Evolutionary conservation across 2,329 filamentous ascomycete species (phyloP), one percentile per base, ranked within the genome.

Genomic region (Tolypocladium inflatum): DNA sequence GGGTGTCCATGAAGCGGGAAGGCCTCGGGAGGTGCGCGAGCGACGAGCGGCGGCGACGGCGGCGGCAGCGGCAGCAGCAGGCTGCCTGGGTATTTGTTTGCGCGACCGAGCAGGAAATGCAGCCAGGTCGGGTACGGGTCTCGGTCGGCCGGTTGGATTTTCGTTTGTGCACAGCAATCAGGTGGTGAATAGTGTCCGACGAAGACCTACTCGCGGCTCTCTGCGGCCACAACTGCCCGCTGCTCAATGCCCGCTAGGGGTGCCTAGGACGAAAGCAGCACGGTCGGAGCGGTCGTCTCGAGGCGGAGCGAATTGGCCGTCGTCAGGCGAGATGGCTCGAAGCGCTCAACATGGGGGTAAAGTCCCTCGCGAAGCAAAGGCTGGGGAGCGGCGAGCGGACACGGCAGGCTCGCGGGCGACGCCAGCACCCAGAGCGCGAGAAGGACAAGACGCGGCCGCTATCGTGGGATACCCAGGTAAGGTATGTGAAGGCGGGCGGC

Each of bases 1-100:
- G 67, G 66, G 69, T 64, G 68, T 74, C 72, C 72, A 74, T 73
- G 69, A 72, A 74, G 68, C 68, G 59, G 59, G 54, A 48, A 58
- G 56, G 60, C 64, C 59, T 58, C 61, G 57, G 57, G 55, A 42
- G n/a, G 55, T 8, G 38, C 26, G 38, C 8, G 39, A 26, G 50
- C 38, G 30, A 54, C 35, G 43, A 59, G 51, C 33, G 56, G 53
- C 58, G 45, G 33, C 30, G 35, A 13, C n/a, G 21, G 15, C 23
- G n/a, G 15, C 33, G 39, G 30, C 51, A 23, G 39, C 48, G 21
- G 37, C 55, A 23, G 19, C 45, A 21, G 37, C 11, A 33, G 37
- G 13, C 52, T 54, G 26, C 53, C 53, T 42, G 10, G 17, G 17
- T 51, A 51, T 51, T 13, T 30, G 19, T 51, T 9, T 51, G 26